These are phyloP conservation scores for Picochlorum sp. DNA, from an alignment of 139 green algal genomes.

Conservation along the genomic window DNA sequence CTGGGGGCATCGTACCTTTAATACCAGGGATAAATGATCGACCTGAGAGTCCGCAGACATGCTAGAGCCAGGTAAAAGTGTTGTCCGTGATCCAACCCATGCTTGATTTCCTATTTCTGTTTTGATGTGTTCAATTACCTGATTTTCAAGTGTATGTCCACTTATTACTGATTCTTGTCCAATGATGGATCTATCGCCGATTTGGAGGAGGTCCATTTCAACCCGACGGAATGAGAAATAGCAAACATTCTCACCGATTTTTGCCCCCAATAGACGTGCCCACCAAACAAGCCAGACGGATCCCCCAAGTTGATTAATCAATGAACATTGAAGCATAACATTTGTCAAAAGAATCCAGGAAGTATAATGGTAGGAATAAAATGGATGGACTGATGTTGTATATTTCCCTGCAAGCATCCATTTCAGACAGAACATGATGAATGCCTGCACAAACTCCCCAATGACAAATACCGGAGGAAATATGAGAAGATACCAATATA, in stretches of 20 bases:
- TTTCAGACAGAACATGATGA: neutral
- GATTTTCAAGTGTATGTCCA: conserved; percentile 1
- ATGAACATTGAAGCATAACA: conserved; percentile 7
- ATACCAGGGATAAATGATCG: neutral
- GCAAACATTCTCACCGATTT: conserved; percentile 6
- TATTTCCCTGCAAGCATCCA: neutral
- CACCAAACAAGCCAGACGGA: conserved; percentile 1
- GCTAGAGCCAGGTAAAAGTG: neutral
- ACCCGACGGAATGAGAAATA: conserved; percentile 3
- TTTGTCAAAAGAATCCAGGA: conserved; percentile 4
- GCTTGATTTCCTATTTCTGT: neutral
- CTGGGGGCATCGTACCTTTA: neutral
- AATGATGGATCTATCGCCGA: neutral
- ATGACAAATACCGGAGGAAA: neutral
- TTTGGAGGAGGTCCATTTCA: neutral
- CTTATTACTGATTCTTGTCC: neutral
- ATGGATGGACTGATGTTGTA: neutral
- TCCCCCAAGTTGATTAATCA: conserved; percentile 1
- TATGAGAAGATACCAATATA: neutral
- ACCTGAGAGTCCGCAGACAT: neutral
- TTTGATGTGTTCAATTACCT: neutral
- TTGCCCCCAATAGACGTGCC: conserved; percentile 1
- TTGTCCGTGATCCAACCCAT: neutral
- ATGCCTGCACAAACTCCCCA: neutral
- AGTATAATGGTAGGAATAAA: conserved; percentile 1